Evolutionary conservation across 352 stramenopile species (phyloP).

Genomic region (Phytophthora pseudosyringae): DNA sequence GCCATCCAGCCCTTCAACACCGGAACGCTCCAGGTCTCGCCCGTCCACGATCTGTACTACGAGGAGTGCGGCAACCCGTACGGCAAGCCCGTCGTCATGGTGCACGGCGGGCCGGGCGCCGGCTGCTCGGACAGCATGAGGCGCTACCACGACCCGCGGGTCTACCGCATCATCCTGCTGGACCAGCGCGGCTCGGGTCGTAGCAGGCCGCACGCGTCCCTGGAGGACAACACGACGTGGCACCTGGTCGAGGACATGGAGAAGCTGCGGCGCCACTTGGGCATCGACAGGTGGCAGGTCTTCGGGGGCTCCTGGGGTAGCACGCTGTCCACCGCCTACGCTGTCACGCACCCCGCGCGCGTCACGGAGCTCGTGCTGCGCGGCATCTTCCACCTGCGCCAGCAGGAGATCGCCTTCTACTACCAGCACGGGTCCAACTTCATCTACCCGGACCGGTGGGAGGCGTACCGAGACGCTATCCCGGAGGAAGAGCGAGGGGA

Average conservation of each 20-base stretch:
- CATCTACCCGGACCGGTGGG: slow-evolving; percentile 92
- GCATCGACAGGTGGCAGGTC: slow-evolving; percentile 93
- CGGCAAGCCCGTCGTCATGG: slow-evolving; percentile 92
- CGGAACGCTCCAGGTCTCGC: slow-evolving; percentile 82
- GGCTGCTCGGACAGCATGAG: slow-evolving; percentile 90
- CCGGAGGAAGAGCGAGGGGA: slow-evolving; percentile 83
- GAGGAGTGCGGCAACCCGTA: slow-evolving; percentile 89
- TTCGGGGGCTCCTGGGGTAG: slow-evolving; percentile 96
- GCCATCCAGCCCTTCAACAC: slow-evolving; percentile 82
- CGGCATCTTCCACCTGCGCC: slow-evolving; percentile 93
- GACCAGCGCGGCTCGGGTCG: slow-evolving; percentile 94
- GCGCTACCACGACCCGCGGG: slow-evolving; percentile 91
- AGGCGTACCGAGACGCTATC: slow-evolving; percentile 89
- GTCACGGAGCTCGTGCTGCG: slow-evolving; percentile 92
- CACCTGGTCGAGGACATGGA: slow-evolving; percentile 95
- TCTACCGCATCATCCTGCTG: slow-evolving; percentile 94
- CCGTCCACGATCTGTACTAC: slow-evolving; percentile 91
- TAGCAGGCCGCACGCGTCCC: slow-evolving; percentile 84
- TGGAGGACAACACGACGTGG: slow-evolving; percentile 93
- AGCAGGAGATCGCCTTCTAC: slow-evolving; percentile 94
- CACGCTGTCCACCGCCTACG: slow-evolving; percentile 94
- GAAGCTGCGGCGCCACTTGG: slow-evolving; percentile 82
- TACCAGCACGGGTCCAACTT: slow-evolving; percentile 91
- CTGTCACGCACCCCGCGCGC: slow-evolving; percentile 81
- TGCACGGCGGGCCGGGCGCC: slow-evolving; percentile 93